Percentiles rank a stretch among this genome's conserved stretches.
Evolutionary conservation across 768 basidiomycete species (phyloP).

Genomic region (Suillus tomentosus): DNA sequence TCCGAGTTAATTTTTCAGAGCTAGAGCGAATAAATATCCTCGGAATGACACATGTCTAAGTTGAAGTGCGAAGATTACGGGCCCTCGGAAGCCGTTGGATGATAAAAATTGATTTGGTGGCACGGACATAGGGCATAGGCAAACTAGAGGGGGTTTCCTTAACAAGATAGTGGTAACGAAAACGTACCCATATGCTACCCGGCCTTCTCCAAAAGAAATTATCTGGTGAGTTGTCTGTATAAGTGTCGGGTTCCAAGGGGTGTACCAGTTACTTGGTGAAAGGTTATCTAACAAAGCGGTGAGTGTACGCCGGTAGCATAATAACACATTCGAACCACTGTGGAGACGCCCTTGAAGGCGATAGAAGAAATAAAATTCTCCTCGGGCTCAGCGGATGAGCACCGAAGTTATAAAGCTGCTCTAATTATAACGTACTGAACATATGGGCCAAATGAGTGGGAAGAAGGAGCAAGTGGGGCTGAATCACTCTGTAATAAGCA

Average conservation of each 20-base stretch:
- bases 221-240: too few species aligned
- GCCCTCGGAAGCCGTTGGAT: not conserved
- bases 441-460: constrained; percentile 1
- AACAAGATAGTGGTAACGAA: not conserved
- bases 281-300: not conserved
- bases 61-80: not conserved
- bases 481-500: not conserved
- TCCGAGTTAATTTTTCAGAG: too few species aligned
- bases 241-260: not conserved
- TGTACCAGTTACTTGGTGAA: not conserved
- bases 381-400: not conserved
- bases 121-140: not conserved
- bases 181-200: not conserved
- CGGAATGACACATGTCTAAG: not conserved
- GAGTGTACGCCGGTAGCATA: constrained; percentile 2
- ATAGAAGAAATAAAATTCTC: constrained; percentile 3
- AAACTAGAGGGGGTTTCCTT: not conserved
- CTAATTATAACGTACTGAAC: not conserved
- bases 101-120: not conserved
- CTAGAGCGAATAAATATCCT: not conserved
- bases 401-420: not conserved
- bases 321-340: not conserved
- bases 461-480: constrained; percentile 1
- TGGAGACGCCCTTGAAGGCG: not conserved
- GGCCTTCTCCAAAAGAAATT: not conserved